These are phyloP conservation scores for Apiotrichum laibachii DNA, from an alignment of 1,284 basidiomycete species.

Conservation along the genomic window DNA sequence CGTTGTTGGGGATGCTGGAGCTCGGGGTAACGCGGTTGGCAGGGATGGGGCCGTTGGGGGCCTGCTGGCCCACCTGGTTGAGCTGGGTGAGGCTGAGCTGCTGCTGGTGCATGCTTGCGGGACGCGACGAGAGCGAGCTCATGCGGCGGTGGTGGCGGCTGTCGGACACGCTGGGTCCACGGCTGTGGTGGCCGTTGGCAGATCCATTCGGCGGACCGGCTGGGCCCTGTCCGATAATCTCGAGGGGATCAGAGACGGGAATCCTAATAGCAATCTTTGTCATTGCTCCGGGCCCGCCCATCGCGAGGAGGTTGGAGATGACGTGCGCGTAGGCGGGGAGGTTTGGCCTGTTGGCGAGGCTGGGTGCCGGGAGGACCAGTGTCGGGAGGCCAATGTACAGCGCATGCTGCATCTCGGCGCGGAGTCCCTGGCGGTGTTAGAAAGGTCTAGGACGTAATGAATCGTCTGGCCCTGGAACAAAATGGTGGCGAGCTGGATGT, in stretches of 20 bases:
- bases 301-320: slow-evolving; percentile 71
- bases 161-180: neutral
- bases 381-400: slow-evolving; percentile 84
- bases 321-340: slow-evolving; percentile 90
- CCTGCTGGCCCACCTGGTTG: slow-evolving; percentile 6
- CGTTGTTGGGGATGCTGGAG: slow-evolving; percentile 39
- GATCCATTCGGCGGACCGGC: slow-evolving; percentile 6
- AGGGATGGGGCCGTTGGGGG: neutral
- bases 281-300: slow-evolving; percentile 58
- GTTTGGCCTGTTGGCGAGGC: slow-evolving; percentile 74
- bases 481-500: neutral
- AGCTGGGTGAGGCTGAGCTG: slow-evolving; percentile 30
- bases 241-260: slow-evolving; percentile 67
- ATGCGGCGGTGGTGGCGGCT: slow-evolving; percentile 39
- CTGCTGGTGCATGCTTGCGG: slow-evolving; percentile 38
- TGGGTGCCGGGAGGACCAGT: slow-evolving; percentile 75
- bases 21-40: slow-evolving; percentile 16
- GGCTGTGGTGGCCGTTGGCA: slow-evolving; percentile 5
- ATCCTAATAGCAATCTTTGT: slow-evolving; percentile 72
- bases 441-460: neutral
- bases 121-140: slow-evolving; percentile 42
- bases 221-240: slow-evolving; percentile 41
- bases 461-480: neutral
- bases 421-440: slow-evolving; percentile 65
- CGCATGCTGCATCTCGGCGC: slow-evolving; percentile 89